phyloP scores from a whole-genome alignment of 192 early-diverging fungal species.

The Coemansia sp. region DNA sequence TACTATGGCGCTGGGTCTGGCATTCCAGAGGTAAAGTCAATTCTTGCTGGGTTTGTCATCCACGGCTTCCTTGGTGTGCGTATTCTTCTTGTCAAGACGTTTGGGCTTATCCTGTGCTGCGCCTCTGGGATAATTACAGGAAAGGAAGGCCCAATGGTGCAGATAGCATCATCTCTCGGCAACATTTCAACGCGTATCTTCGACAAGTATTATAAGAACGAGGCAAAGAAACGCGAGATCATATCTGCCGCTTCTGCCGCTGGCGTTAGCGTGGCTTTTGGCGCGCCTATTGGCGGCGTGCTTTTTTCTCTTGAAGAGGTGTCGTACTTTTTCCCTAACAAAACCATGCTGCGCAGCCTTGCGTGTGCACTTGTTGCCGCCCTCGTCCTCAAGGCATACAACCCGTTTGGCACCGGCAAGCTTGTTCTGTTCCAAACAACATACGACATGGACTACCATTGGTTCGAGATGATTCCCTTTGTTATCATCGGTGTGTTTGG shows the following conservation, averaged over 20 bases:
- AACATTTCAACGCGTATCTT: constrained; percentile 85
- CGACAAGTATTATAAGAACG: constrained; percentile 89
- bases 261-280: constrained; percentile 94
- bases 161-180: constrained; percentile 86
- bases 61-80: constrained; percentile 86
- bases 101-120: constrained; percentile 83
- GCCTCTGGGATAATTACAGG: constrained; percentile 86
- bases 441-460: constrained; percentile 68
- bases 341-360: constrained; percentile 66
- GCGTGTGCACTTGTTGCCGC: constrained; percentile 68
- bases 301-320: constrained; percentile 93
- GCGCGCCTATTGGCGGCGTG: constrained; percentile 95
- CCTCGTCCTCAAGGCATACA: constrained; percentile 57
- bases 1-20: constrained; percentile 93
- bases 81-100: constrained; percentile 86
- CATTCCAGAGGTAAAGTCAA: constrained; percentile 94
- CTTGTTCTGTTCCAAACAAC: constrained; percentile 63
- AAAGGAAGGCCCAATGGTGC: constrained; percentile 94
- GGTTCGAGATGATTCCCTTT: constrained; percentile 71
- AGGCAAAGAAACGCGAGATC: constrained; percentile 92
- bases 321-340: constrained; percentile 74
- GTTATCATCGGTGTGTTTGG: constrained; percentile 69
- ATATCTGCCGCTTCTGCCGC: constrained; percentile 90
- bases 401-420: constrained; percentile 58
- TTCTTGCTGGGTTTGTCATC: constrained; percentile 92